A percentile compares a stretch with the other conserved stretches of the same genome.
phyloP scores from a whole-genome alignment of 2,329 filamentous ascomycete species.

The Trichoderma asperellum region DNA sequence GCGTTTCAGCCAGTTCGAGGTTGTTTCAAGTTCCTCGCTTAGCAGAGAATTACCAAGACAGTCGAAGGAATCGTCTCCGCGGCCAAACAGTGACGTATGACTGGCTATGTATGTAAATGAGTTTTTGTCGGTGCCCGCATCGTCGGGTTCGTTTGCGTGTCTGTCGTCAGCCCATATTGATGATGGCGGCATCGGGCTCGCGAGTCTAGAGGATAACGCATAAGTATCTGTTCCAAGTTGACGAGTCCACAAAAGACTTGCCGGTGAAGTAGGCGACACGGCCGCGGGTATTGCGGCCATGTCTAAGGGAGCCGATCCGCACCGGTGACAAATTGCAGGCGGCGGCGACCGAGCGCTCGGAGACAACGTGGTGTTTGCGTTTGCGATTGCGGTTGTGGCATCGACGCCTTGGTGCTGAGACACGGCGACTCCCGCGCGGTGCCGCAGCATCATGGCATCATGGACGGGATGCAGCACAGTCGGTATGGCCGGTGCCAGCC shows the following conservation, averaged over 20 bases:
- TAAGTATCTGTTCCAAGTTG: conserved; percentile 19
- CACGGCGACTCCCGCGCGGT: neutral
- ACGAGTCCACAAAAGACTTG: conserved; percentile 21
- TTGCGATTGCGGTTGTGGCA: neutral
- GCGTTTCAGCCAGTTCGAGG: neutral
- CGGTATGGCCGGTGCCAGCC: neutral
- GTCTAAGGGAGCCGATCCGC: conserved; percentile 10
- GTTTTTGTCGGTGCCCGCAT: neutral
- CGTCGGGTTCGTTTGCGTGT: neutral
- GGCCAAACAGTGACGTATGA: neutral
- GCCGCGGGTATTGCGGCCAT: neutral
- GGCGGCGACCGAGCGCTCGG: neutral
- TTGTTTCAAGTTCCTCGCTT: neutral
- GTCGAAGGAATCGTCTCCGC: neutral
- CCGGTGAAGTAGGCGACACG: conserved; percentile 17
- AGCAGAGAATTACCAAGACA: neutral
- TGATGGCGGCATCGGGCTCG: conserved; percentile 6
- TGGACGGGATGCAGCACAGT: neutral
- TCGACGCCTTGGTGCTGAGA: neutral
- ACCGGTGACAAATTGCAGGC: neutral
- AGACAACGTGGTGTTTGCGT: neutral
- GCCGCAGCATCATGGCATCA: neutral
- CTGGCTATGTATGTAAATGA: neutral
- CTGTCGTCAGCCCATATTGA: conserved; percentile 13
- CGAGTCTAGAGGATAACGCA: conserved; percentile 19